Percentiles rank a stretch among this genome's conserved stretches.
Evolutionary conservation across 1,284 basidiomycete species (phyloP).

Genomic region (Leccinum pallidistipes): DNA sequence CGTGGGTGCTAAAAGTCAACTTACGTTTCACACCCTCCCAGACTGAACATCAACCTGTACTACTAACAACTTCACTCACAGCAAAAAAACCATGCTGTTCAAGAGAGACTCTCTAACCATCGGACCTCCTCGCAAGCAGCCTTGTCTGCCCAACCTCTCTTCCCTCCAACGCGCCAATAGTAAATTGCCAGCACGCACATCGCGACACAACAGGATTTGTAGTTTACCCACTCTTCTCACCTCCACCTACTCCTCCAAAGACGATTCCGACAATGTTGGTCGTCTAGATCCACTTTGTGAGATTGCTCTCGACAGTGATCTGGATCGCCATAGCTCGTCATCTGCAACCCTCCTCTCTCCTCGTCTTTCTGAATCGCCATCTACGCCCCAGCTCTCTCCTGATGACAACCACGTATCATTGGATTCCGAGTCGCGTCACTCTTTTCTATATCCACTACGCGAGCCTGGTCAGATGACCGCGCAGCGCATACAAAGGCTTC

Average conservation of each 20-base stretch:
- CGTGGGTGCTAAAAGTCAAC: slow-evolving; percentile 22
- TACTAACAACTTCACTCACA: slow-evolving; percentile 9
- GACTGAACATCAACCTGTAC: slow-evolving; percentile 21
- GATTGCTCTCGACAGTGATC: slow-evolving; percentile 16
- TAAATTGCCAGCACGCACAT: slow-evolving; percentile 11
- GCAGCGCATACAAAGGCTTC: slow-evolving; percentile 25
- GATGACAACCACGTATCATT: slow-evolving; percentile 13
- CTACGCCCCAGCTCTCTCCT: neutral
- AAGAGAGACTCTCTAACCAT: slow-evolving; percentile 13
- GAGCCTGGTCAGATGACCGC: slow-evolving; percentile 31
- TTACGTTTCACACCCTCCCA: slow-evolving; percentile 26
- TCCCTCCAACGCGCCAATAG: slow-evolving; percentile 5
- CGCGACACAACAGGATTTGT: slow-evolving; percentile 6
- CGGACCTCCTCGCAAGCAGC: slow-evolving; percentile 7
- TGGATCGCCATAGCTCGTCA: slow-evolving; percentile 22
- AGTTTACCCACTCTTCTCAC: slow-evolving; percentile 19
- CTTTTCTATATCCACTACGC: slow-evolving; percentile 15
- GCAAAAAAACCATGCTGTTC: slow-evolving; percentile 19
- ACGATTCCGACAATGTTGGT: neutral
- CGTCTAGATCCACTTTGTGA: slow-evolving; percentile 15
- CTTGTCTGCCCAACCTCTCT: neutral
- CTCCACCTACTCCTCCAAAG: neutral
- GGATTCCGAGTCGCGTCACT: slow-evolving; percentile 12
- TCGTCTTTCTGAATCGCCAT: slow-evolving; percentile 7
- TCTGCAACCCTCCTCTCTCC: slow-evolving; percentile 27